Base-by-base conservation (phyloP, 164 flowering plant species). In the Pachysandra terminalis region DNA sequence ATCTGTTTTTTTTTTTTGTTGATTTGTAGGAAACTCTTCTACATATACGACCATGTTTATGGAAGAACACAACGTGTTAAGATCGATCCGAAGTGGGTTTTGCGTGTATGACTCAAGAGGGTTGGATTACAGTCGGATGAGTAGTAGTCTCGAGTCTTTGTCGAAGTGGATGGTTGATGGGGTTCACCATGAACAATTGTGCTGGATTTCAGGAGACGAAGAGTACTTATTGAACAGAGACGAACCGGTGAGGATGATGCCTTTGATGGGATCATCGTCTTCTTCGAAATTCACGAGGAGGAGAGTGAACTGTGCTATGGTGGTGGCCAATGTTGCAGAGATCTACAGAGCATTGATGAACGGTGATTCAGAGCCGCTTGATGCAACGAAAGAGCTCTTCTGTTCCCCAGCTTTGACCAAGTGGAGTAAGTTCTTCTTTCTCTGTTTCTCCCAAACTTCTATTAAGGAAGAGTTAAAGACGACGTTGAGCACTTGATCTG, bases 1-100 rank as follows among this genome's bases (percentile, higher is more conserved):
- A n/a, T n/a, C n/a, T n/a, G n/a, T n/a, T n/a, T n/a, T n/a, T n/a
- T n/a, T n/a, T n/a, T n/a, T n/a, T 54, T 7, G 17, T 17, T 19
- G 53, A 7, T 65, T 22, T 63, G 61, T 60, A 82, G 86, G 75
- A 65, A 73, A 64, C 22, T 69, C 80, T 37, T 73, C 80, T 9
- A 73, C 74, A 40, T 71, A 72, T 48, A 83, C 83, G 2, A 87
- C 86, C 0, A 71, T 79, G 85, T 77, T 66, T 27, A 59, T 89
- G 83, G 89, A 91, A 72, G 97, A 86, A 66, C 95, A 89, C 79
- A 89, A 91, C 48, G 90, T 89, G 7, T n/a, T 86, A 75, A 81
- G 95, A 59, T 89, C 93, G 26, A 51, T 63, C 68, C 67, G 82
- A 53, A 84, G 80, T 63, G 97, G 95, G 65, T 86, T 89, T 63